Base-by-base conservation (phyloP, 164 flowering plant species). In the Stephania japonica region DNA sequence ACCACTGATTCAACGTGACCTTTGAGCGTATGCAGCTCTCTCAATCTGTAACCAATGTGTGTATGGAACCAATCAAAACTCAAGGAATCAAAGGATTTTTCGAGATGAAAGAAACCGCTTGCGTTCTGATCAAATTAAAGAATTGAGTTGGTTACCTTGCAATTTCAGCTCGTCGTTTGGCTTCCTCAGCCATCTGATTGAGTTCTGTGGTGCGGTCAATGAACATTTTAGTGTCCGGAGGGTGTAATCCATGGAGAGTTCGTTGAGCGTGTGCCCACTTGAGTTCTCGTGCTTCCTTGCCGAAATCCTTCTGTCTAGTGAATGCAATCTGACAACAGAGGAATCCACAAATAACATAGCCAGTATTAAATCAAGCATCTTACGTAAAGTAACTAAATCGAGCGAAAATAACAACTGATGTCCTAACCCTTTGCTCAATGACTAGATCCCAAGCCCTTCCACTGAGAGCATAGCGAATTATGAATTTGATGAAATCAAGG, bases 401-500 rank as follows among this genome's bases (percentile, higher is more conserved):
- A 23, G 11, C 42, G 24, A 42, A 25, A n/a, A 47, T 7, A 50
- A 65, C 53, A 16, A 27, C 41, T 65, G 23, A 11, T 9, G 24
- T 67, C 18, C 80, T 24, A 85, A 89, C 98, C 88, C 93, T 88
- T 75, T 86, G 88, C 78, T 92, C 94, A 56, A 91, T 83, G 32
- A 92, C 88, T 72, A 87, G 92, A 80, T 91, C 91, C 98, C 98
- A 92, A 41, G 98, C 98, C 79, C 82, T 84, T 27, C 98, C 98
- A 73, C 96, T 91, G 47, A 91, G 73, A 69, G 89, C 85, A 78
- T 92, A 92, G 47, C 96, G 89, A 62, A 80, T 86, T 13, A 84
- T 61, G 80, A 92, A 89, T 78, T 92, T 91, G 16, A 92, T 82
- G 70, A 86, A 42, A 77, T 92, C 98, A 69, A 91, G 98, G 0